Evolutionary conservation across 169 alveolate species (phyloP), one percentile per base, ranked within the genome.

Genomic region (Plasmodium chabaudi): DNA sequence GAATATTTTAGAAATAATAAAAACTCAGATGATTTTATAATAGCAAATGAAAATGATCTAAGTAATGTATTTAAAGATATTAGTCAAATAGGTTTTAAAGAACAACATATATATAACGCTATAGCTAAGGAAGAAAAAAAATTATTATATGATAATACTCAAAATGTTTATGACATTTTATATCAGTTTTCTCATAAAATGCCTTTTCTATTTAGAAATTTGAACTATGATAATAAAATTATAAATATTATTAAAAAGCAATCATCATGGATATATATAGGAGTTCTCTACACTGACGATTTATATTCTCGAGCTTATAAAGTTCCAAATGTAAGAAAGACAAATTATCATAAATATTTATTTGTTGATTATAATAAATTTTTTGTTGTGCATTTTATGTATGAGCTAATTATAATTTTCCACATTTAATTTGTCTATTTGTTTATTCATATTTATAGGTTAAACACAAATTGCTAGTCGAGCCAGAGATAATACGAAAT

Each of bases 381-480:
- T 34, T 34, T 27, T n/a, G n/a, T 27, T 27, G 39, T 34, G 42
- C 0, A 34, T 34, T 34, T 34, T 34, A 5, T 34, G 59, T 6
- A 15, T 6, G 21, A 12, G 17, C 1, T 0, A 5, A 6, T 51
- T 51, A 2, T 13, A 15, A 12, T 1, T 51, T 51, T 15, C 59
- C 59, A 0, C 6, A 12, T 13, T 12, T 51, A 2, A 51, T 15
- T 51, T 15, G 6, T 15, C 0, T 0, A 2, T 15, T 15, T 51
- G 3, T 51, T 51, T 6, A 12, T 12, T 51, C 55, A 9, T 53
- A 7, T 71, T 13, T 12, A 17, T 46, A 92, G 77, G 92, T 87
- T 0, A 92, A 92, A 5, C 88, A 88, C 42, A 82, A 88, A 27
- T 84, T 92, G 39, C 88, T 92, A 19, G 95, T 92, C 15, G 95